phyloP scores from a whole-genome alignment of 768 basidiomycete genomes.

The Megacollybia marginata region DNA sequence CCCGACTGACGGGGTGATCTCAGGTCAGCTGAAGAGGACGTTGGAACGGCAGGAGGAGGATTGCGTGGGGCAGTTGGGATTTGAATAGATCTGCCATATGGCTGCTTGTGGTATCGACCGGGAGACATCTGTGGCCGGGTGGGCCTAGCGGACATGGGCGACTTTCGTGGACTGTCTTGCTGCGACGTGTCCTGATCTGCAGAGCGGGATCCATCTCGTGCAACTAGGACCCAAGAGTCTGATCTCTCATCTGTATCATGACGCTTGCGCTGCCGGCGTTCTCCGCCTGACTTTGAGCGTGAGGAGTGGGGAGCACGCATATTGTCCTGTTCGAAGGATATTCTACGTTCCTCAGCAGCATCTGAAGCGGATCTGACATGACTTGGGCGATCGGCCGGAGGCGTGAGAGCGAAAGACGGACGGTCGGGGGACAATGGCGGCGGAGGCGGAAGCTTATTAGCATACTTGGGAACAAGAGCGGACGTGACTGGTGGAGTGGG shows the following conservation, averaged over 20 bases:
- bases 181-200: conserved; percentile 2
- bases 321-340: conserved; percentile 31
- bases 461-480: conserved; percentile 23
- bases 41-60: conserved; percentile 30
- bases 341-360: conserved; percentile 36
- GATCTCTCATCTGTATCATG: conserved; percentile 1
- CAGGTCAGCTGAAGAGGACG: conserved; percentile 18
- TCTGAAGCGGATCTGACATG: conserved; percentile 46
- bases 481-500: conserved; percentile 12
- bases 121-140: conserved; percentile 25
- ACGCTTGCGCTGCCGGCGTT: conserved; percentile 12
- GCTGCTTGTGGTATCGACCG: conserved; percentile 16
- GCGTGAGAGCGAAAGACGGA: conserved; percentile 26
- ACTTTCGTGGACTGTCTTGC: conserved; percentile 17
- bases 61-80: conserved; percentile 31
- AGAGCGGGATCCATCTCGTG: not conserved
- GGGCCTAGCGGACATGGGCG: conserved; percentile 15
- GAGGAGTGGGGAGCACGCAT: conserved; percentile 20
- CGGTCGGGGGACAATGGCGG: conserved; percentile 41
- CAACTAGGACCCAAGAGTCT: not conserved
- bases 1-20: conserved; percentile 25
- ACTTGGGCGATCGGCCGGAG: conserved; percentile 21
- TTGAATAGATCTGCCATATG: conserved; percentile 21
- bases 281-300: conserved; percentile 5
- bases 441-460: conserved; percentile 28